These are phyloP conservation scores for Paramecium biaurelia DNA, from an alignment of 73 alveolate species.

Conservation along the genomic window DNA sequence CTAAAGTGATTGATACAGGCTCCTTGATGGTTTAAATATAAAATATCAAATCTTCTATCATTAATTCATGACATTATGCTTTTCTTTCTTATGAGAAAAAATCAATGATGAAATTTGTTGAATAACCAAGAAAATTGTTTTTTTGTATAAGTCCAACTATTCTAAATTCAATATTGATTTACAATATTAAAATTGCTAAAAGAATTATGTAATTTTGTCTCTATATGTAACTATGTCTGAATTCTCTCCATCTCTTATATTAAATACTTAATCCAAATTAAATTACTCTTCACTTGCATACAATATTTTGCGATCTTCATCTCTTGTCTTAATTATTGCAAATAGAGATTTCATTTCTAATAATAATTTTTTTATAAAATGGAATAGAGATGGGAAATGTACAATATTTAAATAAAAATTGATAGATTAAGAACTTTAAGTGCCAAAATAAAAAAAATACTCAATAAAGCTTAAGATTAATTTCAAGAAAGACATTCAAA, in stretches of 20 bases:
- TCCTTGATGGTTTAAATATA: background rate
- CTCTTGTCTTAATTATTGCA: background rate
- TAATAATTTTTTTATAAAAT: background rate
- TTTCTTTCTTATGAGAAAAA: background rate
- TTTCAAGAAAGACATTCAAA: background rate
- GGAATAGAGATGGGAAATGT: background rate
- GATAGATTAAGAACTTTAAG: background rate
- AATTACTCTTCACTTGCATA: background rate
- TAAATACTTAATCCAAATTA: background rate
- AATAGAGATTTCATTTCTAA: background rate
- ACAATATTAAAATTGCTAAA: background rate
- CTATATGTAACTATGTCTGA: background rate
- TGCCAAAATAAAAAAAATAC: background rate
- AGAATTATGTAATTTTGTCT: background rate
- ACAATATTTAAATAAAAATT: background rate
- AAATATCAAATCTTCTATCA: background rate
- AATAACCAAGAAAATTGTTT: background rate
- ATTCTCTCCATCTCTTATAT: background rate
- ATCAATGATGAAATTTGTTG: background rate
- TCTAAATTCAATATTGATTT: background rate
- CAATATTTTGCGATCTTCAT: background rate
- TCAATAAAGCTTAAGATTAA: background rate
- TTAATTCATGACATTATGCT: background rate
- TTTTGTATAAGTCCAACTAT: background rate
- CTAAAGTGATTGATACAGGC: background rate